These are phyloP conservation scores for Eucalyptus decipiens DNA, from an alignment of 345 rosid species.

Conservation along the genomic window DNA sequence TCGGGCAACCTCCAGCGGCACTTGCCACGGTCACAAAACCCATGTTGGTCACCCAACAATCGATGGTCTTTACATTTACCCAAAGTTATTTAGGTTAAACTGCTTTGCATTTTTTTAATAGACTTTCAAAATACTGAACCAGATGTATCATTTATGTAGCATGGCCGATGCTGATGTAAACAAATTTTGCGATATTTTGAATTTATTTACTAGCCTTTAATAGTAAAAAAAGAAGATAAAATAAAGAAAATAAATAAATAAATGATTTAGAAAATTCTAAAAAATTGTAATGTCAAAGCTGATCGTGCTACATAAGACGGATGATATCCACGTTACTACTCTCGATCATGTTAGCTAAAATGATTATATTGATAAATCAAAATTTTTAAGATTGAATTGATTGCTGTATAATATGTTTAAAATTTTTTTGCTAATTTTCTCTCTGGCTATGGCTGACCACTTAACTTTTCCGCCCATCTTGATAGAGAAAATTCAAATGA, in stretches of 20 bases:
- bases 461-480: not conserved
- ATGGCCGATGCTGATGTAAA: accelerated
- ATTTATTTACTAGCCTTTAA: not conserved
- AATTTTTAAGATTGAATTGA: not conserved
- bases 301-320: accelerated
- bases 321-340: accelerated
- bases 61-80: no score
- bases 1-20: accelerated
- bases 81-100: no score
- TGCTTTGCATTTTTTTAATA: accelerated
- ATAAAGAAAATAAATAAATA: not conserved
- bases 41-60: no score
- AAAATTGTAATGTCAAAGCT: not conserved
- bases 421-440: not conserved
- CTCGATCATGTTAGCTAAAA: not conserved
- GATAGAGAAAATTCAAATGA: not conserved
- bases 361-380: not conserved
- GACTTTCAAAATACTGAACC: no score
- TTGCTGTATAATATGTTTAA: accelerated
- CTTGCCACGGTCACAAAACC: accelerated
- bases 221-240: not conserved
- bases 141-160: accelerated
- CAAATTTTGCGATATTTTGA: not conserved
- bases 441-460: not conserved
- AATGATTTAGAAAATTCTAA: not conserved